A percentile compares a stretch with the other conserved stretches of the same genome.
Conservation (phyloP, 2,329 filamentous ascomycete genomes). For the Lecanoromycetidae sp. region DNA sequence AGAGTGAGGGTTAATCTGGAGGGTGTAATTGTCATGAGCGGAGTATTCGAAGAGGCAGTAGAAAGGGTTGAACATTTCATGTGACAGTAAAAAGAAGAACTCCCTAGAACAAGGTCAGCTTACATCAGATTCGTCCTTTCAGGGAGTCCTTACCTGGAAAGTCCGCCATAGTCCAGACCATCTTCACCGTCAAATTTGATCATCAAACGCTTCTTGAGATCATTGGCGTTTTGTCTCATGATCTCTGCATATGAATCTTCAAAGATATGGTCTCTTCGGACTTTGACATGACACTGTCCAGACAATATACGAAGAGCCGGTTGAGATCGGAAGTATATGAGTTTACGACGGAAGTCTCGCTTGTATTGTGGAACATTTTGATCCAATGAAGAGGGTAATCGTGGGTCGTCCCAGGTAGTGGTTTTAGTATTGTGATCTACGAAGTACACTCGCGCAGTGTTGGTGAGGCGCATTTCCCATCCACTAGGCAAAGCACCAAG, state of each 20-base stretch:
- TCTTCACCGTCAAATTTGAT: slow-evolving; percentile 99
- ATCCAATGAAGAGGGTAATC: slow-evolving; percentile 86
- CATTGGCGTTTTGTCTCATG: slow-evolving; percentile 86
- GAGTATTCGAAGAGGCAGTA: slow-evolving; percentile 99
- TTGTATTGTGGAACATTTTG: slow-evolving; percentile 99
- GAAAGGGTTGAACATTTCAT: slow-evolving; percentile 99
- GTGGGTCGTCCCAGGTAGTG: slow-evolving; percentile 96
- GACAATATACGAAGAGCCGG: slow-evolving; percentile 89
- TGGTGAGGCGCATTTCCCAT: slow-evolving; percentile 99
- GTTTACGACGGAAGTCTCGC: slow-evolving; percentile 92
- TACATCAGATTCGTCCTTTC: neutral
- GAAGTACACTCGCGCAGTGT: slow-evolving; percentile 95
- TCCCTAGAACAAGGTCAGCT: slow-evolving; percentile 47
- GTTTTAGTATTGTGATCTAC: slow-evolving; percentile 99
- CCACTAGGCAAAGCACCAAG: slow-evolving; percentile 89
- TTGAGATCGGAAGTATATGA: slow-evolving; percentile 98
- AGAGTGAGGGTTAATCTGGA: slow-evolving; percentile 98
- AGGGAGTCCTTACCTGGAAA: slow-evolving; percentile 51
- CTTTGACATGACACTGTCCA: slow-evolving; percentile 96
- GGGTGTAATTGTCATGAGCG: slow-evolving; percentile 98
- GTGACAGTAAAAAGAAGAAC: slow-evolving; percentile 97
- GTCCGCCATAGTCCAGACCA: slow-evolving; percentile 91
- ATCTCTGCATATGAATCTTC: slow-evolving; percentile 98
- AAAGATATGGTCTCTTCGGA: slow-evolving; percentile 91
- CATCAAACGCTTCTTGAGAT: slow-evolving; percentile 97